Percentiles rank a stretch among this genome's conserved stretches.
phyloP scores from a whole-genome alignment of 805 yeast genomes.

The Yamadazyma olivae region DNA sequence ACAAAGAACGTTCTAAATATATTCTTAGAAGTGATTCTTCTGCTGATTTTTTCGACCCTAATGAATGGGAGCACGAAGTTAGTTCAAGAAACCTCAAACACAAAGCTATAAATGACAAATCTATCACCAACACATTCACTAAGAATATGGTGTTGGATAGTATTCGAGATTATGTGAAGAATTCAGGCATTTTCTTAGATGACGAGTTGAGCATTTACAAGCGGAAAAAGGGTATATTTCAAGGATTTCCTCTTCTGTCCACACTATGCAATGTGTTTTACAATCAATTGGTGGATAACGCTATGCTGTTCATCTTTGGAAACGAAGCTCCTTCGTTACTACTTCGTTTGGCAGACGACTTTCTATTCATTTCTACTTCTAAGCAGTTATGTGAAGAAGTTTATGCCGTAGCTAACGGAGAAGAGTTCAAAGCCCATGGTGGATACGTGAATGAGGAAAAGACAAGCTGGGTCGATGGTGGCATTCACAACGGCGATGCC shows the following conservation, averaged over 20 bases:
- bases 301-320: constrained; percentile 15
- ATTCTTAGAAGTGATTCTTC: constrained; percentile 14
- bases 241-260: constrained; percentile 78
- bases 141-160: constrained; percentile 44
- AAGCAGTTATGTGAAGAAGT: constrained; percentile 17
- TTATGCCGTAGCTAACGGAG: constrained; percentile 16
- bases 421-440: constrained; percentile 25
- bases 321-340: constrained; percentile 21
- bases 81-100: background rate
- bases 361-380: constrained; percentile 60
- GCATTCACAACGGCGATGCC: background rate
- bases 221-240: constrained; percentile 74
- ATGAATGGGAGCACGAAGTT: background rate
- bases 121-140: constrained; percentile 31
- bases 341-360: constrained; percentile 80
- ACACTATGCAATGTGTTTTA: constrained; percentile 72
- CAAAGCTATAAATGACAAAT: constrained; percentile 15
- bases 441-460: constrained; percentile 34
- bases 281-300: constrained; percentile 52
- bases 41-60: constrained; percentile 9
- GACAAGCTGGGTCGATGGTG: constrained; percentile 15
- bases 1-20: constrained; percentile 5
- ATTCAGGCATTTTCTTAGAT: constrained; percentile 43
- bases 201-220: constrained; percentile 27
- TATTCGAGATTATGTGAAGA: constrained; percentile 51